Base-by-base conservation (phyloP, 1,284 basidiomycete species). In the Tetrapyrgos nigripes region DNA sequence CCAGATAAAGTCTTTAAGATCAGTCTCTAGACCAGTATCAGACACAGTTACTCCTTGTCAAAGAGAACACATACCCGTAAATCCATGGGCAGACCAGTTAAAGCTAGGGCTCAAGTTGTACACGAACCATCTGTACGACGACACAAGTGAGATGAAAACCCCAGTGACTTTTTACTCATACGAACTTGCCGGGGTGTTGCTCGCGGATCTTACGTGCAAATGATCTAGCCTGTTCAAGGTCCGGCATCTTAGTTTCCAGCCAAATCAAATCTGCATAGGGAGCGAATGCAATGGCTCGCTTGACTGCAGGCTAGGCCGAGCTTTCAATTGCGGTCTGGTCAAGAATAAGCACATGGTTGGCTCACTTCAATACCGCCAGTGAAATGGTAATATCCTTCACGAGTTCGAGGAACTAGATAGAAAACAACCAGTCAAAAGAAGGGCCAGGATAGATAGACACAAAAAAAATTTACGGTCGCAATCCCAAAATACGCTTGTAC, bases 91-190 rank as follows among this genome's bases (percentile, higher is more conserved):
- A 27, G 85, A 81, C 95, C 95, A 97, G 75, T 97, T 96, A 82
- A 97, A 97, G 69, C 92, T 94, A 3, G 94, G 95, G 68, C 92
- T 94, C 61, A 97, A 78, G 73, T 97, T 97, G 73, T 97, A 97
- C n/a, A 96, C 94, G 66, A 97, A 86, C 89, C 88, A 88, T 65
- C 85, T 88, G 50, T 4, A n/a, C 23, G 44, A 43, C 50, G 31
- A 28, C 35, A 44, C 28, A 13, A 46, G 23, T 21, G 40, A 35
- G 17, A 33, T 33, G 31, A 33, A 54, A 58, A 24, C 17, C n/a
- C 23, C 19, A 59, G 8, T 40, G 19, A 10, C 35, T 35, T 17
- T 44, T 4, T 57, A 53, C 50, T 47, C 35, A 31, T 40, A 66
- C 80, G 59, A 60, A 87, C 87, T 93, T 94, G 68, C 83, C 87